Evolutionary conservation across 345 rosid species (phyloP).

Genomic region (Moringa oleifera): DNA sequence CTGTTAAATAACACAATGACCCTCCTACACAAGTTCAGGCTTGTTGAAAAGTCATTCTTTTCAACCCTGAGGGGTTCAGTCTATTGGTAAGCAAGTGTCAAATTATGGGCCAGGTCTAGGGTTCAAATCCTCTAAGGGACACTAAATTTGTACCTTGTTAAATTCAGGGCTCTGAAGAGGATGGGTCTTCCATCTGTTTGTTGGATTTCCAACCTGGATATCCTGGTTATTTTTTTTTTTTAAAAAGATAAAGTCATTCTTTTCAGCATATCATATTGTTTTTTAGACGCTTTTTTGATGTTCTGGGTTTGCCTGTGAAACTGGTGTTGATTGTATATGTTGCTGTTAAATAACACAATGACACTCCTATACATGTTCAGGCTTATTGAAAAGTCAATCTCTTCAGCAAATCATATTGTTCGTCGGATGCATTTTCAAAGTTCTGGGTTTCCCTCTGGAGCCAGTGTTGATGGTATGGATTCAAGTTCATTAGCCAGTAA

Average conservation of each 20-base stretch:
- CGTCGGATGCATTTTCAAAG: constrained; percentile 54
- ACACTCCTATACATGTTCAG: constrained; percentile 31
- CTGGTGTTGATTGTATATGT: constrained; percentile 31
- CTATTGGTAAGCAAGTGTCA: no score
- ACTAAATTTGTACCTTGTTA: no score
- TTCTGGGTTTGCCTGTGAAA: constrained; percentile 31
- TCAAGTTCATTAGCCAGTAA: constrained; percentile 20
- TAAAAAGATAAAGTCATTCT: constrained; percentile 52
- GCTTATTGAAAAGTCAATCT: constrained; percentile 72
- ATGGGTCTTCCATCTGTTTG: no score
- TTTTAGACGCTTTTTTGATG: constrained; percentile 53
- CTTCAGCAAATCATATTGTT: constrained; percentile 50
- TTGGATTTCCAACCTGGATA: no score
- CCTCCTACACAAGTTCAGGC: constrained; percentile 39
- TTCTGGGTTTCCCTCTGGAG: constrained; percentile 24
- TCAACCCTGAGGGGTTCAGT: no score
- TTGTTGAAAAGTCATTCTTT: no score
- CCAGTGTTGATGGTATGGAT: constrained; percentile 38
- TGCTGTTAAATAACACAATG: constrained; percentile 4
- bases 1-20: constrained; percentile 1
- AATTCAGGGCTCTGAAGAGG: no score
- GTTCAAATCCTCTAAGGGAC: no score
- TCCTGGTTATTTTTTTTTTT: no score
- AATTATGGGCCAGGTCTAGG: no score
- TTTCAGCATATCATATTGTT: constrained; percentile 50